Evolutionary conservation across 148 eudicot species (phyloP).

Genomic region (Camellia granthamiana): DNA sequence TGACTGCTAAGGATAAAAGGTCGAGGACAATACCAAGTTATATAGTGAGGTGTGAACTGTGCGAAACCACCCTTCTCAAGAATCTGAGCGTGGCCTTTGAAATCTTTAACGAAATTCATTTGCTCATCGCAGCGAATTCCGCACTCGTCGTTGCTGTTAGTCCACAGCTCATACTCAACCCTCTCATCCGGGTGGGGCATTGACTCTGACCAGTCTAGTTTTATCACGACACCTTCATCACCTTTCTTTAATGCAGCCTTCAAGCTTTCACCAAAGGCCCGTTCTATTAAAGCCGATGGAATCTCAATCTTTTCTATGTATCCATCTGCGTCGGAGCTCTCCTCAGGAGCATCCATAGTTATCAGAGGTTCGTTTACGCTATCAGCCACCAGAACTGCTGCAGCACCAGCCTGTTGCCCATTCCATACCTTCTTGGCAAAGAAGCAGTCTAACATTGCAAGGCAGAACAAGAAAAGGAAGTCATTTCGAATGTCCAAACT

Average conservation of each 20-base stretch:
- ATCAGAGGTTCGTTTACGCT: conserved; percentile 68
- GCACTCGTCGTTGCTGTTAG: conserved; percentile 97
- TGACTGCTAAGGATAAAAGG: conserved; percentile 59
- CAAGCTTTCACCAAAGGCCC: conserved; percentile 55
- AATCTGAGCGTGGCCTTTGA: conserved; percentile 95
- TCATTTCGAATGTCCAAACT: neutral
- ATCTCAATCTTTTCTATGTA: conserved; percentile 67
- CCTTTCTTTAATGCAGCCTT: conserved; percentile 49
- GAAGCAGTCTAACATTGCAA: conserved; percentile 57
- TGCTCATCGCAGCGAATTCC: conserved; percentile 90
- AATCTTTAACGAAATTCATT: conserved; percentile 70
- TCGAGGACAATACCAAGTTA: conserved; percentile 93
- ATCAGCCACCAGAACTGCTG: conserved; percentile 81
- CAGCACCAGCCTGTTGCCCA: conserved; percentile 93
- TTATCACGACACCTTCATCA: conserved; percentile 60
- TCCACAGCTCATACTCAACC: conserved; percentile 94
- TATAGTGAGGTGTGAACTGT: conserved; percentile 78
- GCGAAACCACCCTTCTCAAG: conserved; percentile 86
- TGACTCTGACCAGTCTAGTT: conserved; percentile 92
- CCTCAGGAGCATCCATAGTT: conserved; percentile 94
- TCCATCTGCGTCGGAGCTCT: conserved; percentile 54
- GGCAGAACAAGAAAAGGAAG: neutral
- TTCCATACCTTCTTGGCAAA: conserved; percentile 92
- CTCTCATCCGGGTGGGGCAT: conserved; percentile 91
- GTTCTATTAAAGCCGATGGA: conserved; percentile 65